A percentile compares a stretch with the other conserved stretches of the same genome.
These are phyloP conservation scores for Austroboletus eburneus DNA, from an alignment of 768 basidiomycete species.

Conservation along the genomic window DNA sequence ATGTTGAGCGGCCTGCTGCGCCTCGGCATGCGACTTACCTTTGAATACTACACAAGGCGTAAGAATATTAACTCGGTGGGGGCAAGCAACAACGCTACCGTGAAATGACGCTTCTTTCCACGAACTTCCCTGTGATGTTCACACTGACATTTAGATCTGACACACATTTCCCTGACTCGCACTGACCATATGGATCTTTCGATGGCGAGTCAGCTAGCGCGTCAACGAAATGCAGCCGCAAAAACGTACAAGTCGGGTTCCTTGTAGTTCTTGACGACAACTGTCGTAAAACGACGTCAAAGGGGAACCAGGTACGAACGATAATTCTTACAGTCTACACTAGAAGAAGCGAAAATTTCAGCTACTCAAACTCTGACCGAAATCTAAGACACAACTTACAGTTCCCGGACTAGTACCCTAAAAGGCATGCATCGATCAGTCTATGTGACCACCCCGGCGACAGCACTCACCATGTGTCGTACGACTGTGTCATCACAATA, in stretches of 20 bases:
- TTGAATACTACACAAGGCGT: slow-evolving; percentile 57
- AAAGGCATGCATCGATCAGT: slow-evolving; percentile 2
- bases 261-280: slow-evolving; percentile 67
- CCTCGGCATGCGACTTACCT: slow-evolving; percentile 41
- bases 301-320: not conserved
- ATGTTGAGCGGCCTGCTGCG: slow-evolving; percentile 4
- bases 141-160: slow-evolving; percentile 21
- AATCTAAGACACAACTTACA: slow-evolving; percentile 51
- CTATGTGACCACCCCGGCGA: not conserved
- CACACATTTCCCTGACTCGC: slow-evolving; percentile 23
- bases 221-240: not conserved
- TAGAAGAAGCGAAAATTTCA: slow-evolving; percentile 20
- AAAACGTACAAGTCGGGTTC: slow-evolving; percentile 73
- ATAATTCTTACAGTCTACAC: slow-evolving; percentile 63
- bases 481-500: slow-evolving; percentile 34
- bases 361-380: not conserved
- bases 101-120: slow-evolving; percentile 79
- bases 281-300: slow-evolving; percentile 32
- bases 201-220: slow-evolving; percentile 3
- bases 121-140: slow-evolving; percentile 74
- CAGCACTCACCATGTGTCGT: slow-evolving; percentile 51
- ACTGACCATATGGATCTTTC: slow-evolving; percentile 77
- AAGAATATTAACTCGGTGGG: not conserved
- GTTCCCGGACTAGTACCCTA: slow-evolving; percentile 68
- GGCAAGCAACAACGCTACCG: slow-evolving; percentile 49